phyloP scores from a whole-genome alignment of 225 moss, liverwort and hornwort genomes.

The Rhytidiadelphus loreus region DNA sequence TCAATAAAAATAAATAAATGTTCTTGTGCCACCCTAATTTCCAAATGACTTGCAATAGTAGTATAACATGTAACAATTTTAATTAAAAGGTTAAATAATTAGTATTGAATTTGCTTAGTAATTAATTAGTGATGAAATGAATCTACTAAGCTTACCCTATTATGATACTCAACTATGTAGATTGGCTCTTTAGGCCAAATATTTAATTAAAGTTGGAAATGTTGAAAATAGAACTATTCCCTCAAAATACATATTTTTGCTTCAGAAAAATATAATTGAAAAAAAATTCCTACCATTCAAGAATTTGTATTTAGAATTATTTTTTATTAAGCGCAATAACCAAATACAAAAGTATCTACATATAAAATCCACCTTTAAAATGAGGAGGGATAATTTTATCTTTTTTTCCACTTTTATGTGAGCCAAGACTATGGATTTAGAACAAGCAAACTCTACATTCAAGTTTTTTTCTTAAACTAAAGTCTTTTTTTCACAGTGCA shows the following conservation, averaged over 20 bases:
- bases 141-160: background rate
- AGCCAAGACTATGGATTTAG: background rate
- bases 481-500: rapidly evolving
- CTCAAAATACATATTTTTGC: rapidly evolving
- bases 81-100: background rate
- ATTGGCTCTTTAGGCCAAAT: background rate
- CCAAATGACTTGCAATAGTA: background rate
- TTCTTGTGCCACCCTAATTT: too few relatives aligned
- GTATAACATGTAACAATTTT: background rate
- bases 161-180: rapidly evolving
- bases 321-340: rapidly evolving
- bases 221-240: rapidly evolving
- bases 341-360: rapidly evolving
- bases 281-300: rapidly evolving
- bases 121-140: too few relatives aligned
- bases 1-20: background rate
- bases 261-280: rapidly evolving
- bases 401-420: background rate
- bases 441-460: background rate
- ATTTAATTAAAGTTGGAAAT: background rate
- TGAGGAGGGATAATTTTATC: background rate
- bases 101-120: too few relatives aligned
- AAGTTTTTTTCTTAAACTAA: too few relatives aligned
- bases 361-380: too few relatives aligned
- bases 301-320: background rate